Evolutionary conservation across 257 asterid species (phyloP), one percentile per base, ranked within the genome.

Genomic region (Solanum clarkiae): DNA sequence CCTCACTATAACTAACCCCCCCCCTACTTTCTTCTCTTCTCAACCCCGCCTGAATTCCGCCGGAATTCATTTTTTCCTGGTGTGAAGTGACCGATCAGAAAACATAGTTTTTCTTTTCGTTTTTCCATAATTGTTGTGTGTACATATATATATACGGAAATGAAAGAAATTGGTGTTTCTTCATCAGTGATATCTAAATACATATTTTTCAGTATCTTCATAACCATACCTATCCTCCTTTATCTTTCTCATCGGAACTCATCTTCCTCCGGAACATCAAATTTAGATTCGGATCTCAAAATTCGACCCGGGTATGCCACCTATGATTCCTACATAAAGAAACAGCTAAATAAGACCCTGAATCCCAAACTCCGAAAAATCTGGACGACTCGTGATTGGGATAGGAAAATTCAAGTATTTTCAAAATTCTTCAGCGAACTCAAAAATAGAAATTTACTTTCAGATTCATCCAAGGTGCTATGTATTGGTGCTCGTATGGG

Each of bases 341-440:
- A 90, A 71, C 98, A 96, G 86, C 95, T 96, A 72, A 93, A 96
- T 93, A 96, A 96, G 90, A 96, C 98, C 80, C 98, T 96, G 80
- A 93, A 94, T 82, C 97, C 98, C 7, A 91, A 92, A 60, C 98
- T 96, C 81, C 89, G 99, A 15, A 22, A 92, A n/a, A 86, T 93
- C 57, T 96, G 99, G 98, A 91, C 91, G 22, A 96, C 98, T 87
- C 98, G 97, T 8, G 99, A 96, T 40, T 96, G 99, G 99, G 86
- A 89, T 83, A 89, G 99, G 32, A 96, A 96, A 81, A 93, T 96
- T 81, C 51, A 59, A 7, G 95, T 94, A n/a, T 96, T 96, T 88
- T 53, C 94, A 80, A 74, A 71, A 2, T 96, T 96, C 80, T 96
- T 94, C 92, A 59, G n/a, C 12, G 84, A 80, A 16, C 79, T 96